These are phyloP conservation scores for Diaporthe sp. DNA, from an alignment of 2,329 filamentous ascomycete species.

Conservation along the genomic window DNA sequence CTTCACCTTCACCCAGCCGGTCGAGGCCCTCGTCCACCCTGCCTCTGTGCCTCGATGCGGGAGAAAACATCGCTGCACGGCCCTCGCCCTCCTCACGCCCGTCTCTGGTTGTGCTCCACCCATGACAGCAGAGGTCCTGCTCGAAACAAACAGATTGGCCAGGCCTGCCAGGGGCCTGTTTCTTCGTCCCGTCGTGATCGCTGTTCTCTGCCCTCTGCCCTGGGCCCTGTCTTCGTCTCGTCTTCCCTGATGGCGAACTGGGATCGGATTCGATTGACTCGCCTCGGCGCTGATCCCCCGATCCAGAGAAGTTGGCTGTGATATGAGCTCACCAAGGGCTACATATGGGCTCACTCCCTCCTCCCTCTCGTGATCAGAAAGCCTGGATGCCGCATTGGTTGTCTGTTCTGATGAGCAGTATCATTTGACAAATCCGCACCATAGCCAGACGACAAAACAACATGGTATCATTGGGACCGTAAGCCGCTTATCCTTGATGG, in stretches of 20 bases:
- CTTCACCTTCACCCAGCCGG: neutral
- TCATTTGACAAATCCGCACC: conserved; percentile 10
- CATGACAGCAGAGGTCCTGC: neutral
- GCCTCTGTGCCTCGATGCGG: neutral
- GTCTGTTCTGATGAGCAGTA: neutral
- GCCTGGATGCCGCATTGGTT: conserved; percentile 7
- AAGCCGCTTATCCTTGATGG: neutral
- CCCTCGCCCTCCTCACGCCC: conserved; percentile 10
- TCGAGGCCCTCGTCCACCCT: conserved; percentile 25
- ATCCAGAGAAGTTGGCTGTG: neutral
- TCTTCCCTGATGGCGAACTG: neutral
- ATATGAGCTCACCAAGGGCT: conserved; percentile 28
- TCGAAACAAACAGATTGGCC: conserved; percentile 24
- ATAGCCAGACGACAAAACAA: conserved; percentile 20
- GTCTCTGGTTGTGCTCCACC: conserved; percentile 2
- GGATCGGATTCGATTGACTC: conserved; percentile 23
- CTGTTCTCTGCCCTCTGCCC: conserved; percentile 9
- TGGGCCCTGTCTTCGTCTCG: conserved; percentile 6
- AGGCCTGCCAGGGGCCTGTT: conserved; percentile 23
- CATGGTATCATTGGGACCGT: conserved; percentile 29
- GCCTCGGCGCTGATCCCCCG: conserved; percentile 21
- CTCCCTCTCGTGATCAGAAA: neutral
- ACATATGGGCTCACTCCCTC: conserved; percentile 33
- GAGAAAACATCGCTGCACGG: conserved; percentile 12
- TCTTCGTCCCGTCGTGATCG: neutral